phyloP scores from a whole-genome alignment of 192 early-diverging fungal genomes.

The Rhizophagus sp. region DNA sequence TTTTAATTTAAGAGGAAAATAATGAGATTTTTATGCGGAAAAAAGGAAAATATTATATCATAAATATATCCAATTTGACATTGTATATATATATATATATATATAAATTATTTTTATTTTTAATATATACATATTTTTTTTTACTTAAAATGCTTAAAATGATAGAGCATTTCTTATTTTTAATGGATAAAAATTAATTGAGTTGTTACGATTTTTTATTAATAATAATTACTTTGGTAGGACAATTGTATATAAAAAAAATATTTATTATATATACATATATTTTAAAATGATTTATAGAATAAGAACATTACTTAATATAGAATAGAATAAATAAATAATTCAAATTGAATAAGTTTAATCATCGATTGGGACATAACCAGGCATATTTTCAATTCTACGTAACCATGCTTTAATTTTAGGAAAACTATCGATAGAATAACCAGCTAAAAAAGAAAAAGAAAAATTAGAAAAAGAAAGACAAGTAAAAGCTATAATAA shows the following conservation, averaged over 20 bases:
- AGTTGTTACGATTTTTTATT: no score
- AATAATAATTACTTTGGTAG: no score
- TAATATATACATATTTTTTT: no score
- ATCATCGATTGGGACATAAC: slow-evolving; percentile 26
- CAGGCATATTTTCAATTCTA: slow-evolving; percentile 23
- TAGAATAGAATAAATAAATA: neutral
- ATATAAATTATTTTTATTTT: no score
- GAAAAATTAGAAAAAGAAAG: neutral
- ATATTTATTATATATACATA: neutral
- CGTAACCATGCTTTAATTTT: slow-evolving; percentile 20
- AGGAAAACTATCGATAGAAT: slow-evolving; percentile 25
- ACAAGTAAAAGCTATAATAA: no score
- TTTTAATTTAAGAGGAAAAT: neutral
- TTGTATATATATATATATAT: no score
- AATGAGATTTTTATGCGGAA: neutral
- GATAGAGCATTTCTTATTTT: no score
- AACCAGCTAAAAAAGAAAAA: slow-evolving; percentile 17
- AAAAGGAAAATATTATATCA: neutral
- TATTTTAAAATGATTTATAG: neutral
- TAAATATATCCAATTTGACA: no score
- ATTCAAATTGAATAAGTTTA: neutral
- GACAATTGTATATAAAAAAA: neutral
- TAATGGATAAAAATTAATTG: no score
- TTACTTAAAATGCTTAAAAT: no score
- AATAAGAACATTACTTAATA: neutral